A percentile compares a stretch with the other conserved stretches of the same genome.
Evolutionary conservation across 805 yeast genomes (phyloP).

Genomic region (Candida awuae): DNA sequence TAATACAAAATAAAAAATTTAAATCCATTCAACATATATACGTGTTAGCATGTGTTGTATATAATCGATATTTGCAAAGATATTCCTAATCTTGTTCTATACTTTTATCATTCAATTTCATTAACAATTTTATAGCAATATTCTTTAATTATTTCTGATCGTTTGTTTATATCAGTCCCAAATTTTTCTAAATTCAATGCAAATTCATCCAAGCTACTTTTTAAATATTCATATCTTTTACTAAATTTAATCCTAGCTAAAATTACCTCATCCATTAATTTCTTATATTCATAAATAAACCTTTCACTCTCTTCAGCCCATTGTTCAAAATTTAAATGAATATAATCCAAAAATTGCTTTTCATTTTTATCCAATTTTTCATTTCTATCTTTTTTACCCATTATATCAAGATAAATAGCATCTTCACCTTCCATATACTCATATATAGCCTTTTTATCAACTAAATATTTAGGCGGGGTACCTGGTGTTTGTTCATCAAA

Average conservation of each 20-base stretch:
- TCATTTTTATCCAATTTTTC: slow-evolving; percentile 13
- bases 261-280: slow-evolving; percentile 29
- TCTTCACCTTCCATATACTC: slow-evolving; percentile 13
- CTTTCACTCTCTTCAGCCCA: slow-evolving; percentile 35
- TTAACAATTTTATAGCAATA: slow-evolving; percentile 34
- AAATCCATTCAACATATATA: no score
- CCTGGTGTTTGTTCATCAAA: neutral
- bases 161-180: slow-evolving; percentile 28
- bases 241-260: slow-evolving; percentile 33
- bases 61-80: no score
- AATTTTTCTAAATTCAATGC: slow-evolving; percentile 17
- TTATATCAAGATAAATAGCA: slow-evolving; percentile 9
- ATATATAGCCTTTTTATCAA: slow-evolving; percentile 14
- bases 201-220: slow-evolving; percentile 17
- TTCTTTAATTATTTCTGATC: slow-evolving; percentile 34
- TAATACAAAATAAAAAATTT: slow-evolving; percentile 1
- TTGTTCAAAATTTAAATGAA: slow-evolving; percentile 14
- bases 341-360: slow-evolving; percentile 13
- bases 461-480: slow-evolving; percentile 12
- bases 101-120: slow-evolving; percentile 16
- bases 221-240: slow-evolving; percentile 26
- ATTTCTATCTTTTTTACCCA: slow-evolving; percentile 7
- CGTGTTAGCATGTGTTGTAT: no score
- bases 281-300: slow-evolving; percentile 28
- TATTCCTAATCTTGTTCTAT: no score